These are phyloP conservation scores for Neurospora sp. DNA, from an alignment of 2,329 filamentous ascomycete genomes.

Conservation along the genomic window DNA sequence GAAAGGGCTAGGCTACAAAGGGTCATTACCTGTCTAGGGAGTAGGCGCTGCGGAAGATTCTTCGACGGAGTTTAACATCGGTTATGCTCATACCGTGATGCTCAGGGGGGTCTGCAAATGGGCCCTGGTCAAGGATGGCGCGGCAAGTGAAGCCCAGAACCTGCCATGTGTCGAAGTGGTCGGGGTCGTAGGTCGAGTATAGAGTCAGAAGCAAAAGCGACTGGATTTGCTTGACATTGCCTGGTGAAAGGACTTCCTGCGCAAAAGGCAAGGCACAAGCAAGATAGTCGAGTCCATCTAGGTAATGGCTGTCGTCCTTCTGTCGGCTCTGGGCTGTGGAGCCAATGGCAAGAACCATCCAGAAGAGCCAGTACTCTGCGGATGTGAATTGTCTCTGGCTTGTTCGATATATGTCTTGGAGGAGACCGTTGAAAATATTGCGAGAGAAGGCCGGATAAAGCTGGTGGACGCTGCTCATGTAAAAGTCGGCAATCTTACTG, in stretches of 20 bases:
- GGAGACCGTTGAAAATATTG: conserved; percentile 62
- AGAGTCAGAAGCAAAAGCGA: conserved; percentile 77
- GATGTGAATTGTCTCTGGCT: conserved; percentile 52
- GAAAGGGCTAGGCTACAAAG: background rate
- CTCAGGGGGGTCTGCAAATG: conserved; percentile 81
- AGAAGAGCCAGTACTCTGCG: conserved; percentile 76
- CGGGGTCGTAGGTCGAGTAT: conserved; percentile 82
- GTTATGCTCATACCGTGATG: conserved; percentile 58
- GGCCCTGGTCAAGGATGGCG: conserved; percentile 78
- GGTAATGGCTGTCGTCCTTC: conserved; percentile 55
- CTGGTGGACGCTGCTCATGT: conserved; percentile 71
- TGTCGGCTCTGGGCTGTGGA: conserved; percentile 64
- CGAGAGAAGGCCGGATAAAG: conserved; percentile 79
- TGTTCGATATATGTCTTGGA: conserved; percentile 74
- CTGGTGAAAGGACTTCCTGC: conserved; percentile 75
- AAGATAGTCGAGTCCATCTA: conserved; percentile 45
- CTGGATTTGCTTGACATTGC: conserved; percentile 77
- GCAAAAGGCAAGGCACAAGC: conserved; percentile 63
- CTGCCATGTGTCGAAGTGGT: conserved; percentile 91
- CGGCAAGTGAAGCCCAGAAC: conserved; percentile 83
- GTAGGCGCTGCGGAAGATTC: conserved; percentile 86
- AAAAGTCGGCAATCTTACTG: conserved; percentile 66
- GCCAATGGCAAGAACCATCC: conserved; percentile 81
- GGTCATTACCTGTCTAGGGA: conserved; percentile 62
- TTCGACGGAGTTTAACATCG: conserved; percentile 66